Conservation (phyloP, 2,329 filamentous ascomycete species). For the Calonectria hongkongensis region DNA sequence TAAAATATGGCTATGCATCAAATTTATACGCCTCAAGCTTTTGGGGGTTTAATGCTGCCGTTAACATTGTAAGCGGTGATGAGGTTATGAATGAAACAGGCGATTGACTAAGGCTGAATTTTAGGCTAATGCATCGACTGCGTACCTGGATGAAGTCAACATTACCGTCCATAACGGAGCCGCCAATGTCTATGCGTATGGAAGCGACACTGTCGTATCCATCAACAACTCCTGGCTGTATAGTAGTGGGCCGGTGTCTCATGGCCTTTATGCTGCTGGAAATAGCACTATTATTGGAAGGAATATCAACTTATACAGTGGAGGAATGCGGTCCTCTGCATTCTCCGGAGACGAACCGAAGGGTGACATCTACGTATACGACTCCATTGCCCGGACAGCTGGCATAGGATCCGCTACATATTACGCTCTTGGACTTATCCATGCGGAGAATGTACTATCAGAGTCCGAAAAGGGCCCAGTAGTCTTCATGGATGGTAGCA, state of each 20-base stretch:
- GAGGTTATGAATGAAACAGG: neutral
- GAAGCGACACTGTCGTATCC: slow-evolving; percentile 5
- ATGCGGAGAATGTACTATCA: slow-evolving; percentile 18
- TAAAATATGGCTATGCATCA: slow-evolving; percentile 19
- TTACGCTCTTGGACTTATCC: slow-evolving; percentile 16
- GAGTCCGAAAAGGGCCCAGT: slow-evolving; percentile 18
- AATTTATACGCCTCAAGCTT: slow-evolving; percentile 13
- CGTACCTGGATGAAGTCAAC: slow-evolving; percentile 20
- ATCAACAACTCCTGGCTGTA: slow-evolving; percentile 22
- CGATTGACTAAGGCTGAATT: neutral
- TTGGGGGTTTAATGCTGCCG: slow-evolving; percentile 17
- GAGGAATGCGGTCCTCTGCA: slow-evolving; percentile 13
- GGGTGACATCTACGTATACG: slow-evolving; percentile 12
- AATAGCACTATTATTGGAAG: slow-evolving; percentile 21
- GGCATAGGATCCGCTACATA: slow-evolving; percentile 19
- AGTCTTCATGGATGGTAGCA: slow-evolving; percentile 23
- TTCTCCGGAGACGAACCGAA: slow-evolving; percentile 19
- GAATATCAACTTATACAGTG: slow-evolving; percentile 8
- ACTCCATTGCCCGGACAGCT: slow-evolving; percentile 16
- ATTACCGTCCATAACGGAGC: slow-evolving; percentile 27
- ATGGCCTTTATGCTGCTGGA: slow-evolving; percentile 23
- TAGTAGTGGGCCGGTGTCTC: slow-evolving; percentile 23
- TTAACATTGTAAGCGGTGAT: neutral
- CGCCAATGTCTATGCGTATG: slow-evolving; percentile 25
- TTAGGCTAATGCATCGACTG: slow-evolving; percentile 17